Evolutionary conservation across 805 yeast genomes (phyloP).

Genomic region (Yamadazyma olivae): DNA sequence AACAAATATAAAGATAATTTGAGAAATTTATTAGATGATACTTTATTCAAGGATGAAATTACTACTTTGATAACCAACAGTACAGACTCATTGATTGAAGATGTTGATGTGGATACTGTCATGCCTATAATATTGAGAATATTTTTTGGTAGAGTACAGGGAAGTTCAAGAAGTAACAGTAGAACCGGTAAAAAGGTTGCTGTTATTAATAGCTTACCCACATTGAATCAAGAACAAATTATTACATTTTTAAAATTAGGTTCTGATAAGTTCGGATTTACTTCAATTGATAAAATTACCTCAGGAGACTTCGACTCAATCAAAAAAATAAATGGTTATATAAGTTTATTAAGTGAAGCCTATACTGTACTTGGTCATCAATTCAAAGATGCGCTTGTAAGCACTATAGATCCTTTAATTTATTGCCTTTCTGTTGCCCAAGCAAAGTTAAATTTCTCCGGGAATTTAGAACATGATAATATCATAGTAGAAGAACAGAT

Average conservation of each 20-base stretch:
- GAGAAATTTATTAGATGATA: conserved; percentile 73
- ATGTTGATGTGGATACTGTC: conserved; percentile 53
- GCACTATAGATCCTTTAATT: conserved; percentile 55
- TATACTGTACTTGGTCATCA: conserved; percentile 58
- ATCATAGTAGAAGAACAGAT: neutral
- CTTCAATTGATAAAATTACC: conserved; percentile 24
- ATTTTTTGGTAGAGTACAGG: conserved; percentile 82
- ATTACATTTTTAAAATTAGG: conserved; percentile 61
- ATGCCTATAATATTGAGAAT: conserved; percentile 76
- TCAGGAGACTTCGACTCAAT: conserved; percentile 29
- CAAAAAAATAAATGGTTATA: conserved; percentile 61
- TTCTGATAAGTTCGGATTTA: conserved; percentile 47
- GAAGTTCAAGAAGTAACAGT: conserved; percentile 61
- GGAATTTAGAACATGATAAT: neutral
- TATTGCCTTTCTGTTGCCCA: conserved; percentile 57
- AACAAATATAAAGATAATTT: conserved; percentile 72
- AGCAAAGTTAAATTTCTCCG: conserved; percentile 4
- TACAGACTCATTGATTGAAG: conserved; percentile 52
- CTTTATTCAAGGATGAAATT: conserved; percentile 81
- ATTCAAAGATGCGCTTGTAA: conserved; percentile 45
- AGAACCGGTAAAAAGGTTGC: conserved; percentile 73
- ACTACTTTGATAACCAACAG: conserved; percentile 55
- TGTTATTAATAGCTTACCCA: conserved; percentile 61
- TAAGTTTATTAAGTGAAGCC: conserved; percentile 56
- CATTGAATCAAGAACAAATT: conserved; percentile 50